A percentile compares a stretch with the other conserved stretches of the same genome.
These are phyloP conservation scores for Teratosphaeria zuluensis DNA, from an alignment of 2,329 filamentous ascomycete species.

Conservation along the genomic window DNA sequence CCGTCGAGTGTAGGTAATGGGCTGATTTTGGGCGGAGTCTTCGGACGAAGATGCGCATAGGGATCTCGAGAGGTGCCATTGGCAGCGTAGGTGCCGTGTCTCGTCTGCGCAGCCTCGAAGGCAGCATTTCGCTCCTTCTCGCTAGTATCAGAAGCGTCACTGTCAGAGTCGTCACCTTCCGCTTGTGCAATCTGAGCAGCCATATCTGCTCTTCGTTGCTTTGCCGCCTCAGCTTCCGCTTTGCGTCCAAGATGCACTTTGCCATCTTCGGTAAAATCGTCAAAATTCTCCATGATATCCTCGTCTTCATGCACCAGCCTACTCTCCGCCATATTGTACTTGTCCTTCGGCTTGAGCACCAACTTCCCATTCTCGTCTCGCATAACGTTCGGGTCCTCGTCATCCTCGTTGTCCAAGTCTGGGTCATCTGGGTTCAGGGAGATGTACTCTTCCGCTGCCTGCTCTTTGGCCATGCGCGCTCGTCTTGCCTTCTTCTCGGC, in stretches of 20 bases:
- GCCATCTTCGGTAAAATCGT: slow-evolving; percentile 66
- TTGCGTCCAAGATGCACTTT: slow-evolving; percentile 67
- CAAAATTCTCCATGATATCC: slow-evolving; percentile 86
- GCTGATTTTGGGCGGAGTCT: slow-evolving; percentile 63
- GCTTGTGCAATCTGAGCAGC: slow-evolving; percentile 72
- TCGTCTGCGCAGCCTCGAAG: slow-evolving; percentile 79
- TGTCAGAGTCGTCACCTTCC: slow-evolving; percentile 22
- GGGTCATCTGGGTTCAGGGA: slow-evolving; percentile 53
- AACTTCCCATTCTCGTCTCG: slow-evolving; percentile 33
- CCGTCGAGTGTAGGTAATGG: slow-evolving; percentile 65
- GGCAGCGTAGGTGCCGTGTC: slow-evolving; percentile 65
- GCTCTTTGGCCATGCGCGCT: slow-evolving; percentile 65
- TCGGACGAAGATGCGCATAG: slow-evolving; percentile 33
- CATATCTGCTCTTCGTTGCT: slow-evolving; percentile 59
- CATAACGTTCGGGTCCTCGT: slow-evolving; percentile 28
- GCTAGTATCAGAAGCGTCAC: slow-evolving; percentile 53
- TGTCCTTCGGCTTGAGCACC: slow-evolving; percentile 42
- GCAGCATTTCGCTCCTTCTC: slow-evolving; percentile 59
- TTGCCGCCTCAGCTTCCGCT: slow-evolving; percentile 62
- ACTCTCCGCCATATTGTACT: slow-evolving; percentile 48
- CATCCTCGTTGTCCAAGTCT: slow-evolving; percentile 31
- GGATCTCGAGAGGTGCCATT: slow-evolving; percentile 8
- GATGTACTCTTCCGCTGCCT: slow-evolving; percentile 49
- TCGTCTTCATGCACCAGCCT: slow-evolving; percentile 68
- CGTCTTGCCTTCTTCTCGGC: slow-evolving; percentile 82